phyloP scores from a whole-genome alignment of 2,329 filamentous ascomycete genomes.

The Tolypocladium amazonense region DNA sequence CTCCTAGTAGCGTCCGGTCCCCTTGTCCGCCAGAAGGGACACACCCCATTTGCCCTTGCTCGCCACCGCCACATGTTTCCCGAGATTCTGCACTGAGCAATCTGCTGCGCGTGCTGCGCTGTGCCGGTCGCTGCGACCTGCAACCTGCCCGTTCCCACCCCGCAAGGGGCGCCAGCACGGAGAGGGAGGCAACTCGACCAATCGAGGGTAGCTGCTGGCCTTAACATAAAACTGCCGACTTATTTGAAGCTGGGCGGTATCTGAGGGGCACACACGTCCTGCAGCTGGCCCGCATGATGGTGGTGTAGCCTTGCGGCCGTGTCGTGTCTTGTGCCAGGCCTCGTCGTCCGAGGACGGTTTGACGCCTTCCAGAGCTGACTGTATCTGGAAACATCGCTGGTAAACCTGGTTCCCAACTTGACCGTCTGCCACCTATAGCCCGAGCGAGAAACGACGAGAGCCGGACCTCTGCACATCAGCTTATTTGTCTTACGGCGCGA shows the following conservation, averaged over 20 bases:
- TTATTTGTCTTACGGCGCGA: not conserved
- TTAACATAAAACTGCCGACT: slow-evolving; percentile 1
- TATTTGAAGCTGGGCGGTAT: not conserved
- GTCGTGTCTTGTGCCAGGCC: not conserved
- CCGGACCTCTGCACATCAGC: not conserved
- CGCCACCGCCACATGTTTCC: slow-evolving; percentile 3
- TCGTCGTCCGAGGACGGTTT: not conserved
- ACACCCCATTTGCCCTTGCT: not conserved
- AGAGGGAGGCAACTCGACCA: slow-evolving; percentile 1
- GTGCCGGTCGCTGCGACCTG: not conserved
- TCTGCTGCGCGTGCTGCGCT: not conserved
- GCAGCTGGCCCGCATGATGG: slow-evolving; percentile 3
- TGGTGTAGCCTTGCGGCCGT: slow-evolving; percentile 3
- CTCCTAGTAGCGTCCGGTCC: not conserved
- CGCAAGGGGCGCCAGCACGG: slow-evolving; percentile 1
- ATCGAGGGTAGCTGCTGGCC: slow-evolving; percentile 1
- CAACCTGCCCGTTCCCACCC: not conserved
- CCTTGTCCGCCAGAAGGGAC: not conserved
- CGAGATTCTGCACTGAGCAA: not conserved
- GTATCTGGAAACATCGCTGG: slow-evolving; percentile 1
- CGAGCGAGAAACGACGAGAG: not conserved
- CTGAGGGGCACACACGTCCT: slow-evolving; percentile 1
- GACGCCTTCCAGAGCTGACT: slow-evolving; percentile 1
- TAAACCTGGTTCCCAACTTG: not conserved
- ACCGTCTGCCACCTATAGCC: not conserved